phyloP scores from a whole-genome alignment of 768 basidiomycete species.

The Lentinula raphanica region DNA sequence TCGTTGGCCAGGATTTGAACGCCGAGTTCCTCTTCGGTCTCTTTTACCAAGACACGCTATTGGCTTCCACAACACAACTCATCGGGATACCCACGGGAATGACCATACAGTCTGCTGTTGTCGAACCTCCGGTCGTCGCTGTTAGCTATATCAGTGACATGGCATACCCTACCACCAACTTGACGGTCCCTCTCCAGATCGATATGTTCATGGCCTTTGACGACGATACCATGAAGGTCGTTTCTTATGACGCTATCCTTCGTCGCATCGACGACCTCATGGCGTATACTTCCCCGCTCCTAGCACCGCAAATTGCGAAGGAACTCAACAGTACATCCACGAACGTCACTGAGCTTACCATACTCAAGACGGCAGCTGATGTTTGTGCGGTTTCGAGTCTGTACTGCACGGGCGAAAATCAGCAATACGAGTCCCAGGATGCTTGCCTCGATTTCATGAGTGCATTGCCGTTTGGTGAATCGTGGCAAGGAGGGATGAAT shows the following conservation, averaged over 20 bases:
- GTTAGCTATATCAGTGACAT: slow-evolving; percentile 2
- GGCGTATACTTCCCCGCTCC: background rate
- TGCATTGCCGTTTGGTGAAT: slow-evolving; percentile 2
- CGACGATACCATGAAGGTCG: slow-evolving; percentile 4
- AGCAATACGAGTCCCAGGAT: slow-evolving; percentile 6
- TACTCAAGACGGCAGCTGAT: slow-evolving; percentile 4
- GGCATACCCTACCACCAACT: slow-evolving; percentile 1
- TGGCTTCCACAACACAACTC: slow-evolving; percentile 4
- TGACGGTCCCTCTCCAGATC: slow-evolving; percentile 6
- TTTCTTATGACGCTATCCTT: slow-evolving; percentile 6
- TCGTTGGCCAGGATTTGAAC: slow-evolving; percentile 3
- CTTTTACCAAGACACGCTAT: background rate
- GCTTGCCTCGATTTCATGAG: background rate
- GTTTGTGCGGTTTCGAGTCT: slow-evolving; percentile 4
- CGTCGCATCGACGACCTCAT: slow-evolving; percentile 2
- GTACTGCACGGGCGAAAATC: slow-evolving; percentile 1
- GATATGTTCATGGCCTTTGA: slow-evolving; percentile 6
- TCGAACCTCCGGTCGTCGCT: slow-evolving; percentile 3
- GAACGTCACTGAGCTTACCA: background rate
- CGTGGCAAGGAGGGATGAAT: slow-evolving; percentile 6
- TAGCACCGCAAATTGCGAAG: slow-evolving; percentile 5
- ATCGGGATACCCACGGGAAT: background rate
- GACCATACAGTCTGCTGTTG: background rate
- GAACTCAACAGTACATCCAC: background rate
- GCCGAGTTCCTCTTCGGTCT: slow-evolving; percentile 5